phyloP scores from a whole-genome alignment of 1,284 basidiomycete genomes.

The Ustilago lituana region DNA sequence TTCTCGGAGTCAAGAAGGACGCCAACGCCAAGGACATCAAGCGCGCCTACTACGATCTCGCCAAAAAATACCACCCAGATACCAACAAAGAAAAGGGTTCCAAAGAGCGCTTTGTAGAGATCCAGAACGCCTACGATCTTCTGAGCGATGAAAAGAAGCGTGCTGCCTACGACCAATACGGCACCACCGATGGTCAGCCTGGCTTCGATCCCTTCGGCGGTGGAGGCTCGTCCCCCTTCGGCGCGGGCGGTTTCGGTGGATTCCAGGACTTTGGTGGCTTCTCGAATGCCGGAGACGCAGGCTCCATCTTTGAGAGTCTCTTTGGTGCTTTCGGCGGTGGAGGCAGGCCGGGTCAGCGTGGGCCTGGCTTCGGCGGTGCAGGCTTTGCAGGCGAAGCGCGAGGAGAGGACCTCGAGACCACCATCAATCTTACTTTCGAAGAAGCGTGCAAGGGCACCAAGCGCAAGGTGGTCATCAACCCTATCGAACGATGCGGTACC shows the following conservation, averaged over 20 bases:
- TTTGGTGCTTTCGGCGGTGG: slow-evolving; percentile 74
- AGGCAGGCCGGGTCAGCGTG: slow-evolving; percentile 36
- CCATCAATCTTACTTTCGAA: slow-evolving; percentile 82
- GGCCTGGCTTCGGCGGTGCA: slow-evolving; percentile 68
- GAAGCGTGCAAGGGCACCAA: slow-evolving; percentile 92
- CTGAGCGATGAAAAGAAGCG: slow-evolving; percentile 88
- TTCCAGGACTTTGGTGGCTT: slow-evolving; percentile 68
- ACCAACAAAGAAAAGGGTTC: slow-evolving; percentile 92
- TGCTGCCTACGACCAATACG: slow-evolving; percentile 91
- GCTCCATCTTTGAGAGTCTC: slow-evolving; percentile 81
- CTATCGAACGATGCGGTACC: slow-evolving; percentile 83
- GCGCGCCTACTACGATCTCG: slow-evolving; percentile 97
- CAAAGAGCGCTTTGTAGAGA: slow-evolving; percentile 93
- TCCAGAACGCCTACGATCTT: slow-evolving; percentile 96
- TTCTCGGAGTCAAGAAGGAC: slow-evolving; percentile 86
- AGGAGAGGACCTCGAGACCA: slow-evolving; percentile 86
- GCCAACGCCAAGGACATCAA: slow-evolving; percentile 90
- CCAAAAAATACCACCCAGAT: slow-evolving; percentile 97
- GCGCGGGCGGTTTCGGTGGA: slow-evolving; percentile 76
- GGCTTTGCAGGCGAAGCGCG: slow-evolving; percentile 71
- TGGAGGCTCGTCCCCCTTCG: slow-evolving; percentile 71
- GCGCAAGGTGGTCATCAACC: slow-evolving; percentile 80
- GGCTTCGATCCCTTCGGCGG: slow-evolving; percentile 80
- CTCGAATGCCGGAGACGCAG: slow-evolving; percentile 69
- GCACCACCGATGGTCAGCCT: slow-evolving; percentile 89